Percentiles rank a stretch among this genome's conserved stretches.
Evolutionary conservation across 345 rosid species (phyloP).

Genomic region (Draba incana): DNA sequence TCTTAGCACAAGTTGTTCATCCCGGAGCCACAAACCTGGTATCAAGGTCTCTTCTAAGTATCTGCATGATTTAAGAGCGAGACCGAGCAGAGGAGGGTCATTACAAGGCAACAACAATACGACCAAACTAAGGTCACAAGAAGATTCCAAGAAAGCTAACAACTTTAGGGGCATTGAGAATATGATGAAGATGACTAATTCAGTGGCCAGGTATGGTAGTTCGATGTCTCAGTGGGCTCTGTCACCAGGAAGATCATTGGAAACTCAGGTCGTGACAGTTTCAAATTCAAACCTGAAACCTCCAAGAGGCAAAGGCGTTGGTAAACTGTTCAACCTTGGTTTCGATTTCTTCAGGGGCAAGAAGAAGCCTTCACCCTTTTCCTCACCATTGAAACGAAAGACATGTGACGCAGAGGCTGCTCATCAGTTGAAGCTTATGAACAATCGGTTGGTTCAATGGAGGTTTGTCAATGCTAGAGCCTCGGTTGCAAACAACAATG

Average conservation of each 20-base stretch:
- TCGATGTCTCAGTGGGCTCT: constrained; percentile 77
- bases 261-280: constrained; percentile 50
- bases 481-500: constrained; percentile 40
- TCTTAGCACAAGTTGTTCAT: constrained; percentile 19
- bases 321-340: constrained; percentile 66
- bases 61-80: constrained; percentile 44
- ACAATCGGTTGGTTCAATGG: constrained; percentile 70
- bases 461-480: constrained; percentile 65
- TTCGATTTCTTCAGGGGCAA: constrained; percentile 71
- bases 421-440: constrained; percentile 67
- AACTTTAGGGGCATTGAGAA: constrained; percentile 49
- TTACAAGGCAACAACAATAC: constrained; percentile 9
- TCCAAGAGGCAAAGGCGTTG: constrained; percentile 61
- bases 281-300: constrained; percentile 70
- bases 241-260: constrained; percentile 78
- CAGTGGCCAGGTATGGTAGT: constrained; percentile 55
- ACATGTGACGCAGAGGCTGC: constrained; percentile 47
- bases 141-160: constrained; percentile 44
- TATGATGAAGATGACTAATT: constrained; percentile 59
- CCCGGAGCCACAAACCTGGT: constrained; percentile 48
- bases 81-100: constrained; percentile 13
- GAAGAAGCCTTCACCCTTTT: constrained; percentile 45
- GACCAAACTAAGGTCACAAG: constrained; percentile 24
- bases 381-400: constrained; percentile 35
- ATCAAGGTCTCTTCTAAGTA: constrained; percentile 62